Base-by-base conservation (phyloP, 257 asterid species). In the Penstemon barbatus region DNA sequence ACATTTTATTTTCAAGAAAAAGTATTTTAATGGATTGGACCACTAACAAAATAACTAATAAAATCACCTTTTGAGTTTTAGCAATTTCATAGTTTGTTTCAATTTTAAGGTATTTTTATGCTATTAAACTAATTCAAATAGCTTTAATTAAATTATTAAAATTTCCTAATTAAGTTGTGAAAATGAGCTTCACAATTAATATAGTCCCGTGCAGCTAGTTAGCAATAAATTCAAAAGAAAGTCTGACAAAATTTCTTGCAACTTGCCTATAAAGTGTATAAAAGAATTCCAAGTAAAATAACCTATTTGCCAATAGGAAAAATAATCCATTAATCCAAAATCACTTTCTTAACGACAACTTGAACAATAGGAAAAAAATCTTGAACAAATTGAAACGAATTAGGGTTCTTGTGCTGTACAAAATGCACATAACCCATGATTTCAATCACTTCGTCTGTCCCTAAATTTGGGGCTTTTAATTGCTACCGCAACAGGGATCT, bases 381-480 rank as follows among this genome's bases (percentile, higher is more conserved):
- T 25, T 25, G 1, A 25, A 25, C 33, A 25, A 61, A 68, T 65
- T 25, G 71, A 66, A 56, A 59, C 48, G 56, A 11, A 6, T 55
- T 83, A 77, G 89, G 92, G 88, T 75, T 83, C 66, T 54, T 36
- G 39, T 63, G 66, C 60, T 57, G 63, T 52, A 74, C 76, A 65
- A 85, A 67, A 87, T 89, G 95, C 86, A 54, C 68, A 73, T 52
- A 76, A 58, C 74, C 72, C 72, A 87, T 87, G 92, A 62, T 61
- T 73, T 65, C 92, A 54, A 68, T 68, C 59, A 37, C 77, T 56
- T 56, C 74, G 25, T 77, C 70, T 59, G 11, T 68, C 75, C 78
- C 54, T 70, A 77, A 76, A 60, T 56, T 73, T 76, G 75, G 84
- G 87, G 86, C 70, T 71, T 65, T 69, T 62, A 52, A 13, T 69